Percentiles rank a stretch among this genome's conserved stretches.
These are phyloP conservation scores for Clavispora santaluciae DNA, from an alignment of 805 yeast genomes.

Conservation along the genomic window DNA sequence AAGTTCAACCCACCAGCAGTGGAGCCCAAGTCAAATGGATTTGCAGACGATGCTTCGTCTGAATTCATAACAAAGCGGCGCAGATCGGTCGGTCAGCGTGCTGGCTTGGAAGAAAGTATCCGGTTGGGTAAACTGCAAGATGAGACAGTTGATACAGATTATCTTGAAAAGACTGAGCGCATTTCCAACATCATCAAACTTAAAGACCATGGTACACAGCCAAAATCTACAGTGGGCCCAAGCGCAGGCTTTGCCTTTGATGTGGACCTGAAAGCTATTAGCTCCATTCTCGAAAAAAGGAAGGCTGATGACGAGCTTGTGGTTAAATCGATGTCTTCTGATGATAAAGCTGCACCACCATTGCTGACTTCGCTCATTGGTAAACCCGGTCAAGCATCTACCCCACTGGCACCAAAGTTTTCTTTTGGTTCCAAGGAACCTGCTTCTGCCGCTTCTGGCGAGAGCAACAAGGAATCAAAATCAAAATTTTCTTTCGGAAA, in stretches of 20 bases:
- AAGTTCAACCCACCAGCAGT: constrained; percentile 15
- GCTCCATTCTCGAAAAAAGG: constrained; percentile 19
- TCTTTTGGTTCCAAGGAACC: neutral
- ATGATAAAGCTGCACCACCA: neutral
- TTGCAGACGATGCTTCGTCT: constrained; percentile 8
- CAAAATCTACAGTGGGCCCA: constrained; percentile 18
- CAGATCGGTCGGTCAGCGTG: constrained; percentile 5
- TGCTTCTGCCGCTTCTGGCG: no score
- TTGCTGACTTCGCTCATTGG: neutral
- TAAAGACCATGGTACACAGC: constrained; percentile 16
- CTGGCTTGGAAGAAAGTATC: constrained; percentile 10
- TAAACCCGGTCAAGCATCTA: neutral
- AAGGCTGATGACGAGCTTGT: constrained; percentile 5
- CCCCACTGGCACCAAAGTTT: neutral
- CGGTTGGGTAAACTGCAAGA: constrained; percentile 9
- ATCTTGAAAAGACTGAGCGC: constrained; percentile 20
- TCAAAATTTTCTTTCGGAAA: constrained; percentile 15
- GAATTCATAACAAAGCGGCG: neutral
- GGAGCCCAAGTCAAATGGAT: neutral
- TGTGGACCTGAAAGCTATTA: constrained; percentile 25
- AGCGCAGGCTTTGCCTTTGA: constrained; percentile 36
- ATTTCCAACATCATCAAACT: constrained; percentile 27
- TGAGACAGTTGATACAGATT: constrained; percentile 25
- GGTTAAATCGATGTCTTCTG: neutral
- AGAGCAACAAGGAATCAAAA: constrained; percentile 1